Conservation (phyloP, 495 filamentous ascomycete species). For the Aspergillus funiculosus region DNA sequence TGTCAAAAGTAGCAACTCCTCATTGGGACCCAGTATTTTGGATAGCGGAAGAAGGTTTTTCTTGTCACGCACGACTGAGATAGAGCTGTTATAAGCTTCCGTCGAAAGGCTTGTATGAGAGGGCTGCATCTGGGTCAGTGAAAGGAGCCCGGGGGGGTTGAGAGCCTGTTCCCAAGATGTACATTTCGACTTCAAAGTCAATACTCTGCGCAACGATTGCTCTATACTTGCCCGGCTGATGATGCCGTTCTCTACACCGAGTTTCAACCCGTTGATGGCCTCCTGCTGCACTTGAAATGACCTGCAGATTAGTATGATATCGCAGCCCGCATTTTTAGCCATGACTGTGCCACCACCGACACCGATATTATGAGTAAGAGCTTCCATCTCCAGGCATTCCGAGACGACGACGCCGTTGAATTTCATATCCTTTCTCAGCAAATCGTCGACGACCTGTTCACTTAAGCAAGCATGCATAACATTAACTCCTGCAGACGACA, state of each 20-base stretch:
- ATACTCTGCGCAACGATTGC: constrained; percentile 65
- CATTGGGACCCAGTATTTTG: constrained; percentile 68
- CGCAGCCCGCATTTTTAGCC: constrained; percentile 89
- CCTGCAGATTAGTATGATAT: constrained; percentile 76
- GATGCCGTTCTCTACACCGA: constrained; percentile 79
- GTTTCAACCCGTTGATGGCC: constrained; percentile 75
- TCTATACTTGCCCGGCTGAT: constrained; percentile 69
- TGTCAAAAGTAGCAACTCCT: constrained; percentile 76
- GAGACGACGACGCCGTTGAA: constrained; percentile 90
- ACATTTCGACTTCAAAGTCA: constrained; percentile 68
- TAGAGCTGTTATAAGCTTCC: constrained; percentile 77
- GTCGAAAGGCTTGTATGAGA: constrained; percentile 72
- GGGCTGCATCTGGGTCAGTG: constrained; percentile 71
- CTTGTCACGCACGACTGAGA: constrained; percentile 80
- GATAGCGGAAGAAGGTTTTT: constrained; percentile 71
- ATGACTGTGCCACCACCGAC: constrained; percentile 90
- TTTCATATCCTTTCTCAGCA: constrained; percentile 72
- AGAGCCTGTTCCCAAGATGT: constrained; percentile 81
- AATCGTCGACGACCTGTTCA: constrained; percentile 81
- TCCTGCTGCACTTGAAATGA: constrained; percentile 82
- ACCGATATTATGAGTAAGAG: constrained; percentile 81
- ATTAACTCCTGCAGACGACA: constrained; percentile 79
- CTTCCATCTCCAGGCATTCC: constrained; percentile 94
- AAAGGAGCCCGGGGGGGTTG: constrained; percentile 65
- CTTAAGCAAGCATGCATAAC: constrained; percentile 89